Evolutionary conservation across 2,329 filamentous ascomycete genomes (phyloP).

Genomic region (Chaetomiaceae sp.): DNA sequence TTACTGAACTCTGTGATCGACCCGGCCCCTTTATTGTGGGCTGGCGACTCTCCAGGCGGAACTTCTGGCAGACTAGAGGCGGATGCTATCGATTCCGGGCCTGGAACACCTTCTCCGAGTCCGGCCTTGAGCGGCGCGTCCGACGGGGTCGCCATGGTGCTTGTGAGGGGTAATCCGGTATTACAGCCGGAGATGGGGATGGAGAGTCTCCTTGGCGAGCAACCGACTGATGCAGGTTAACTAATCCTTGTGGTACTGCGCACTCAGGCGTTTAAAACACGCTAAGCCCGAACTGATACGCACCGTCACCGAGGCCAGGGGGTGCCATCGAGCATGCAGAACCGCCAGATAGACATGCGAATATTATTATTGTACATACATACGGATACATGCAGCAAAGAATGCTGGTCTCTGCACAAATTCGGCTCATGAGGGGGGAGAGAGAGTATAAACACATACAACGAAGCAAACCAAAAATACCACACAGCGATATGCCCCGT

Average conservation of each 20-base stretch:
- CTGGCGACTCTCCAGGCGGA: not conserved
- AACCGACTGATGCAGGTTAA: no score
- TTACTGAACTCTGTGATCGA: constrained; percentile 6
- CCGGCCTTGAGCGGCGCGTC: not conserved
- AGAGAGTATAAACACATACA: constrained; percentile 7
- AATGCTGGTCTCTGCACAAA: no score
- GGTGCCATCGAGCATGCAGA: no score
- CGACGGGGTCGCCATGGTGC: no score
- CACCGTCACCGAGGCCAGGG: no score
- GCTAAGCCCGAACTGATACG: not conserved
- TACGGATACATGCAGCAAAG: no score
- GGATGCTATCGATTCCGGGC: not conserved
- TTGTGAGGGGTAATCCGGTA: not conserved
- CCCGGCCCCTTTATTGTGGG: not conserved
- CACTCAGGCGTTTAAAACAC: no score
- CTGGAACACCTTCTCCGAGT: not conserved
- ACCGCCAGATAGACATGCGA: no score
- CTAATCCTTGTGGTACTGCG: not conserved
- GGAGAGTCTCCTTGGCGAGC: not conserved
- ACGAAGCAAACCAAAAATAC: not conserved
- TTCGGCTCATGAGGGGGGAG: constrained; percentile 10
- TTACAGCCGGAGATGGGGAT: no score
- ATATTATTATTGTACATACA: no score
- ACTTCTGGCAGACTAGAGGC: not conserved
- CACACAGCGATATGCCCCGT: not conserved